Percentiles rank a stretch among this genome's conserved stretches.
These are phyloP conservation scores for Fusarium hostae DNA, from an alignment of 2,329 filamentous ascomycete genomes.

Conservation along the genomic window DNA sequence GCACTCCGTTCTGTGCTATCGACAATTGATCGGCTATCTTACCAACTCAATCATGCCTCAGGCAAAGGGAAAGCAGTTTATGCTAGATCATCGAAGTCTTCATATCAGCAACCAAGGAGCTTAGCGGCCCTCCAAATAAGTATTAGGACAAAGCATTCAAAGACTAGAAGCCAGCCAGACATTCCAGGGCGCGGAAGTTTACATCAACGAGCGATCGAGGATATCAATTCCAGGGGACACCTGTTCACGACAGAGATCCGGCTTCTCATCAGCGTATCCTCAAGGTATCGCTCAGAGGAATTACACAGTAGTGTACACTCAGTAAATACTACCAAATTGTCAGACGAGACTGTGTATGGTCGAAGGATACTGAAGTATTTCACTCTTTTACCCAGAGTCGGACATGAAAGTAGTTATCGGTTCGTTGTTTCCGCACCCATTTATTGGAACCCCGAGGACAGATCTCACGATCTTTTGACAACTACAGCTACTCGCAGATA, in stretches of 20 bases:
- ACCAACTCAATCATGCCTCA: background rate
- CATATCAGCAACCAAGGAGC: background rate
- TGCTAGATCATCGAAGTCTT: background rate
- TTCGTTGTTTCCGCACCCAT: background rate
- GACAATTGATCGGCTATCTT: background rate
- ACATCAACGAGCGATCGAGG: accelerated
- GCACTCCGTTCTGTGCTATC: accelerated
- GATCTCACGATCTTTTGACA: background rate
- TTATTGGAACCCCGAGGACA: background rate
- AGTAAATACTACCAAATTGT: background rate
- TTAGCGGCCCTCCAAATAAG: background rate
- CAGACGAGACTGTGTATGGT: accelerated
- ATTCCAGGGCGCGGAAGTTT: background rate
- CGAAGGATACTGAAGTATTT: background rate
- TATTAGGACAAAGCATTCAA: accelerated
- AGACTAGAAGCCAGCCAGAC: accelerated
- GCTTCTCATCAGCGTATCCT: background rate
- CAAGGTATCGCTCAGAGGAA: background rate
- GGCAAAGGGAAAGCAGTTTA: background rate
- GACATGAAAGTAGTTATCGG: background rate
- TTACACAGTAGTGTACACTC: background rate
- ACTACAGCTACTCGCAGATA: accelerated
- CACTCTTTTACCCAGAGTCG: background rate
- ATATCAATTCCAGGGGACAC: background rate
- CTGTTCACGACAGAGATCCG: background rate